Evolutionary conservation across 1,284 basidiomycete genomes (phyloP).

Genomic region (Kalmanozyma brasiliensis): DNA sequence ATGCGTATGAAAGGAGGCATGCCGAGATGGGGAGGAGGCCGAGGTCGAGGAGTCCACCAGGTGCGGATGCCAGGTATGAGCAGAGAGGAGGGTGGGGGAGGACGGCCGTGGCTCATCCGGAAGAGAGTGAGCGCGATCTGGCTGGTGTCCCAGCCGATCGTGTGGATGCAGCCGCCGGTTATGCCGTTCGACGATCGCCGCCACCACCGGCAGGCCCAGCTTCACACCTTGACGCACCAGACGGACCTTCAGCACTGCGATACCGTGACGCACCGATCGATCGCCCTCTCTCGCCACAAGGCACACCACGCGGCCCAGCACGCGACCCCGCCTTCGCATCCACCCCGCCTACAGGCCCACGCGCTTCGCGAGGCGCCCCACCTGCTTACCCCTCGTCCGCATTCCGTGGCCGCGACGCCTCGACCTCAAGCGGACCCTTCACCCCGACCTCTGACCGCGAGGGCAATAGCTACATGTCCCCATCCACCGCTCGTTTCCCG

Average conservation of each 20-base stretch:
- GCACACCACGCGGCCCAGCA: constrained; percentile 22
- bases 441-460: constrained; percentile 30
- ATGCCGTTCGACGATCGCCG: constrained; percentile 1
- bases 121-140: constrained; percentile 23
- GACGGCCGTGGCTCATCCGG: constrained; percentile 17
- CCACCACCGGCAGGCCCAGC: constrained; percentile 6
- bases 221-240: neutral
- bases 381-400: constrained; percentile 11
- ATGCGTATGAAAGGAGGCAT: constrained; percentile 19
- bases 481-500: constrained; percentile 14
- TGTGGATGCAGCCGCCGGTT: neutral
- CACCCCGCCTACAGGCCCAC: constrained; percentile 36
- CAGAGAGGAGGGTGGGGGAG: constrained; percentile 15
- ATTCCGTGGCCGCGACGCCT: constrained; percentile 18
- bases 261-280: constrained; percentile 1
- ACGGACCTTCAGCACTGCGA: constrained; percentile 6
- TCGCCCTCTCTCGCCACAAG: constrained; percentile 5
- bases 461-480: constrained; percentile 24
- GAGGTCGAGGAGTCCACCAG: constrained; percentile 35
- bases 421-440: constrained; percentile 15
- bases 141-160: constrained; percentile 3
- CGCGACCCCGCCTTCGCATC: constrained; percentile 19
- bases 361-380: constrained; percentile 21
- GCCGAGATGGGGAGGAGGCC: constrained; percentile 8
- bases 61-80: constrained; percentile 15